These are phyloP conservation scores for Aureobasidium sp. DNA, from an alignment of 2,329 filamentous ascomycete species.

Conservation along the genomic window DNA sequence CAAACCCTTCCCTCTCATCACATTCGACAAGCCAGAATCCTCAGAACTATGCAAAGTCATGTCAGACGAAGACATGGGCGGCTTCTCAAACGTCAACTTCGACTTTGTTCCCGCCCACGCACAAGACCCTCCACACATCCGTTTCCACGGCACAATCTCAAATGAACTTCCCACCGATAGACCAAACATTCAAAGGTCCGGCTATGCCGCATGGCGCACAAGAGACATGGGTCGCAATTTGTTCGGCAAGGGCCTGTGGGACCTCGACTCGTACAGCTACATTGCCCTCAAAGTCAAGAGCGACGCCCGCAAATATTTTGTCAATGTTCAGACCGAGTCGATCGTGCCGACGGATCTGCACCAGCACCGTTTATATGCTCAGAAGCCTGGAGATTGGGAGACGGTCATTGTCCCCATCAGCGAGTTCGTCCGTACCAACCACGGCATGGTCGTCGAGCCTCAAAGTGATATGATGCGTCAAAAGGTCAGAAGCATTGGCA, in stretches of 20 bases:
- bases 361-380: constrained; percentile 79
- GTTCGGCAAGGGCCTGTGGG: constrained; percentile 81
- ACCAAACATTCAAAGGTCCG: constrained; percentile 67
- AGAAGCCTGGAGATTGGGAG: constrained; percentile 81
- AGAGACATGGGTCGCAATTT: constrained; percentile 64
- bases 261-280: constrained; percentile 82
- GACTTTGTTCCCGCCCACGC: constrained; percentile 48
- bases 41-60: constrained; percentile 58
- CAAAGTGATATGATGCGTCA: constrained; percentile 83
- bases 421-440: constrained; percentile 91
- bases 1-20: constrained; percentile 55
- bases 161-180: constrained; percentile 68
- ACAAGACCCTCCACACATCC: constrained; percentile 56
- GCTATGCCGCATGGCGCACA: constrained; percentile 88
- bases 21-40: constrained; percentile 46
- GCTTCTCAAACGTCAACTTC: constrained; percentile 66
- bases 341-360: constrained; percentile 93
- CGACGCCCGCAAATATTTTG: constrained; percentile 83
- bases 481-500: constrained; percentile 75
- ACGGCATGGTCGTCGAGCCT: constrained; percentile 85
- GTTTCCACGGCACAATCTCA: constrained; percentile 84
- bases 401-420: constrained; percentile 85
- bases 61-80: constrained; percentile 68
- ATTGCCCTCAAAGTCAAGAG: constrained; percentile 83
- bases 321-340: constrained; percentile 92